Evolutionary conservation across 257 asterid genomes (phyloP).

Genomic region (Nicotiana paniculata): DNA sequence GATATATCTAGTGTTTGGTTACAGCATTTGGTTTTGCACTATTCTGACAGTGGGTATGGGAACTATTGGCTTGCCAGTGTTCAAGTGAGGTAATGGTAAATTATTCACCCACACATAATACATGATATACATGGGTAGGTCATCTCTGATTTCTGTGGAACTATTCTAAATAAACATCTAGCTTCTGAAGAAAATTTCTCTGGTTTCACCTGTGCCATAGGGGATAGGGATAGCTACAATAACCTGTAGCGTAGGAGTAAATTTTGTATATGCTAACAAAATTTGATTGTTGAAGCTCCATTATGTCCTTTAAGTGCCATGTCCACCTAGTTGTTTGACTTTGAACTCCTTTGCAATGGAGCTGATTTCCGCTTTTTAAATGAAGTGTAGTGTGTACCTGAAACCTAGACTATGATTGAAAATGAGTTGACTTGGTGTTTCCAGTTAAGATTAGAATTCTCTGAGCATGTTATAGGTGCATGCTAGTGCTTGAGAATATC

Average conservation of each 20-base stretch:
- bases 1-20: background rate
- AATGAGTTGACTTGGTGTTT: background rate
- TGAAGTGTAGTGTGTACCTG: background rate
- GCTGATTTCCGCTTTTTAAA: background rate
- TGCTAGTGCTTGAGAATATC: background rate
- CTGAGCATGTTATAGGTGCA: background rate
- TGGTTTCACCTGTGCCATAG: background rate
- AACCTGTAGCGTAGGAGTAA: background rate
- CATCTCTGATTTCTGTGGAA: background rate
- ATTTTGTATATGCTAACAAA: background rate
- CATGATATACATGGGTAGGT: background rate
- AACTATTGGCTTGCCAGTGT: background rate
- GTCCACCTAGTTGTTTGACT: background rate
- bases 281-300: background rate
- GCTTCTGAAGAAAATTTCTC: background rate
- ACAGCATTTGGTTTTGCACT: background rate
- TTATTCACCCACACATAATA: background rate
- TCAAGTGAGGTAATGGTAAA: background rate
- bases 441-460: background rate
- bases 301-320: background rate
- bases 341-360: background rate
- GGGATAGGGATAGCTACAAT: background rate
- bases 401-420: background rate
- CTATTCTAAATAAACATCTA: background rate
- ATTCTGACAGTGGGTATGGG: background rate